Conservation (phyloP, 768 basidiomycete genomes). For the Guyanaporus albipodus region DNA sequence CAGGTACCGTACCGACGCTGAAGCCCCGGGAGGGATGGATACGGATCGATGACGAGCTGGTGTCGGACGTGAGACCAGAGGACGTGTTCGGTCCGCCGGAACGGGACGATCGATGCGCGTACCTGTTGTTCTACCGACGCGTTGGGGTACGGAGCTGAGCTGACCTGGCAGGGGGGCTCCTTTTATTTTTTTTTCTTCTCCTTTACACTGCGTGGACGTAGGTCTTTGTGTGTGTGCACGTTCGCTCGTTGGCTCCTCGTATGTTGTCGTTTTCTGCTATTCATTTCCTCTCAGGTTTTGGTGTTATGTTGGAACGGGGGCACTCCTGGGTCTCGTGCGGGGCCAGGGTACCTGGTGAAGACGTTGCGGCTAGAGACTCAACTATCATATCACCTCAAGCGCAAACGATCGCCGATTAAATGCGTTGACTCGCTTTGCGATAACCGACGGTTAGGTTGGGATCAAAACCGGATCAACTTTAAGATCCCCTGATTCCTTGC, state of each 20-base stretch:
- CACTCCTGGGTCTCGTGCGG: no score
- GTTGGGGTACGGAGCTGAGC: constrained; percentile 34
- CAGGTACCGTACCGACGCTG: constrained; percentile 8
- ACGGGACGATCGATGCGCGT: constrained; percentile 70
- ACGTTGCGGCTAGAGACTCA: no score
- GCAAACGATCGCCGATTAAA: no score
- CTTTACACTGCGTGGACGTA: background rate
- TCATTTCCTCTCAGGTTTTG: background rate
- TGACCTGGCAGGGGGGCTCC: background rate
- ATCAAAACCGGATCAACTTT: no score
- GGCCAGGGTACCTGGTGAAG: no score
- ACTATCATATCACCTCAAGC: no score
- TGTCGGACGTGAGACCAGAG: constrained; percentile 63
- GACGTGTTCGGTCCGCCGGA: constrained; percentile 63
- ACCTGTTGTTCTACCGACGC: constrained; percentile 81
- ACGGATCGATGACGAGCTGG: constrained; percentile 89
- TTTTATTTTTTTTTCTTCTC: background rate
- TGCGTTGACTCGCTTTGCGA: no score
- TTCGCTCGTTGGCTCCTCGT: background rate
- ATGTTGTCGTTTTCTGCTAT: background rate
- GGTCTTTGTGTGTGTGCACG: background rate
- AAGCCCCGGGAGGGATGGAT: constrained; percentile 72
- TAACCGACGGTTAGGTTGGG: no score
- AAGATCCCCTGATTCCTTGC: no score
- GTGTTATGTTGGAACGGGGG: no score